Evolutionary conservation across 2,329 filamentous ascomycete genomes (phyloP).

Genomic region (Hirsutella thompsonii): DNA sequence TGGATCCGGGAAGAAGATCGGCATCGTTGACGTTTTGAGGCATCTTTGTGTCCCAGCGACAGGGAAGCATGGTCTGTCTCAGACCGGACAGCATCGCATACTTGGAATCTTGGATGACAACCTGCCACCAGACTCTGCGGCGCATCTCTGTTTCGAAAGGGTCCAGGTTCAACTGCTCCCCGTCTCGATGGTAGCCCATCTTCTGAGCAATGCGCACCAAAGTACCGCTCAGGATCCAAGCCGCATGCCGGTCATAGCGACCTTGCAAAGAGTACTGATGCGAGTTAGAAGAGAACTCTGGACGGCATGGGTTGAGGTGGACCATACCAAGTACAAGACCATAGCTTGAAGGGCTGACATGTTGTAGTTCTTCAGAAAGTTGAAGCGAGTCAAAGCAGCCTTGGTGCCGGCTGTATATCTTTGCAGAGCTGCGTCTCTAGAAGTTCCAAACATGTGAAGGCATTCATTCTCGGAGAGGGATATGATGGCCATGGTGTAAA

Average conservation of each 20-base stretch:
- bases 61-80: constrained; percentile 35
- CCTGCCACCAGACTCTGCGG: constrained; percentile 54
- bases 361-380: constrained; percentile 46
- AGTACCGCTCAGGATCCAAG: constrained; percentile 48
- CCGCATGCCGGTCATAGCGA: constrained; percentile 43
- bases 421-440: constrained; percentile 35
- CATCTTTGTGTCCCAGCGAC: constrained; percentile 41
- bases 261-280: constrained; percentile 40
- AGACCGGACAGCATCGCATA: constrained; percentile 45
- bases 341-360: constrained; percentile 46
- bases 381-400: constrained; percentile 33
- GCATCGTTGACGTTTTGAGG: constrained; percentile 47
- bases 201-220: constrained; percentile 52
- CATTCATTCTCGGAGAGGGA: constrained; percentile 45
- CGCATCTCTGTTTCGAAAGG: constrained; percentile 57
- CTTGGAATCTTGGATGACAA: constrained; percentile 44
- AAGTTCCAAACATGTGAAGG: constrained; percentile 33
- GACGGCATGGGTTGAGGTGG: neutral
- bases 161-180: constrained; percentile 38
- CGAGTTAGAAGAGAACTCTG: neutral
- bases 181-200: constrained; percentile 54
- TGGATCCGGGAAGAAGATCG: constrained; percentile 41
- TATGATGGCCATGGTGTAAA: constrained; percentile 49
- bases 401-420: constrained; percentile 40
- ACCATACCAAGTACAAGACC: constrained; percentile 39